These are phyloP conservation scores for Colletotrichum sp. DNA, from an alignment of 2,329 filamentous ascomycete species.

Conservation along the genomic window DNA sequence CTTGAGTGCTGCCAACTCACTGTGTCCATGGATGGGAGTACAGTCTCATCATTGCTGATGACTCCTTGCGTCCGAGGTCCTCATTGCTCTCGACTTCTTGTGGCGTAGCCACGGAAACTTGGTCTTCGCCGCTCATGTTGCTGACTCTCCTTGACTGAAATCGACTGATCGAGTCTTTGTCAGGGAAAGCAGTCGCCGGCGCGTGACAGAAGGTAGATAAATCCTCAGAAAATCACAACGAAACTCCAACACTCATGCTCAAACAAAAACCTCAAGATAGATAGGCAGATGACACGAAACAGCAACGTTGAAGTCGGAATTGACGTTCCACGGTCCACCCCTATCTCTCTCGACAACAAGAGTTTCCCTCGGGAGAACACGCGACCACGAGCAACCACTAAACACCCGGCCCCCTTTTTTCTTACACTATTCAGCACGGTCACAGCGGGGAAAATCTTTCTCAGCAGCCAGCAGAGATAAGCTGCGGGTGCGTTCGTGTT, in stretches of 20 bases:
- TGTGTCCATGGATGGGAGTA: conserved; percentile 53
- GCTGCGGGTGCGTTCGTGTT: background rate
- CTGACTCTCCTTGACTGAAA: background rate
- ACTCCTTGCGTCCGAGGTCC: background rate
- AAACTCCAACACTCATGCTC: background rate
- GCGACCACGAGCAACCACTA: too few species aligned
- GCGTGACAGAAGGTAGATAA: background rate
- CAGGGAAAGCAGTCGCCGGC: background rate
- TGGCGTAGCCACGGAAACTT: background rate
- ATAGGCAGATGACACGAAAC: background rate
- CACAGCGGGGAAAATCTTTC: background rate
- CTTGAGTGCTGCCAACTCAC: background rate
- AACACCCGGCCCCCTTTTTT: background rate
- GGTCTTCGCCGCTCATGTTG: background rate
- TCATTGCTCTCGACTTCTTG: background rate
- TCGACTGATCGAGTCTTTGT: background rate
- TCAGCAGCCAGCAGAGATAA: background rate
- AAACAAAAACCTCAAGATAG: background rate
- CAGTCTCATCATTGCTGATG: conserved; percentile 28
- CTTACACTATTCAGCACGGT: conserved; percentile 4
- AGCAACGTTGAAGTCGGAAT: conserved; percentile 6
- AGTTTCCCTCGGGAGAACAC: background rate
- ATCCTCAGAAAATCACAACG: background rate
- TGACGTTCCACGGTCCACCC: background rate
- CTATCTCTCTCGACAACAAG: background rate